Evolutionary conservation across 169 alveolate genomes (phyloP), one percentile per base, ranked within the genome.

Genomic region (Eimeria acervulina): DNA sequence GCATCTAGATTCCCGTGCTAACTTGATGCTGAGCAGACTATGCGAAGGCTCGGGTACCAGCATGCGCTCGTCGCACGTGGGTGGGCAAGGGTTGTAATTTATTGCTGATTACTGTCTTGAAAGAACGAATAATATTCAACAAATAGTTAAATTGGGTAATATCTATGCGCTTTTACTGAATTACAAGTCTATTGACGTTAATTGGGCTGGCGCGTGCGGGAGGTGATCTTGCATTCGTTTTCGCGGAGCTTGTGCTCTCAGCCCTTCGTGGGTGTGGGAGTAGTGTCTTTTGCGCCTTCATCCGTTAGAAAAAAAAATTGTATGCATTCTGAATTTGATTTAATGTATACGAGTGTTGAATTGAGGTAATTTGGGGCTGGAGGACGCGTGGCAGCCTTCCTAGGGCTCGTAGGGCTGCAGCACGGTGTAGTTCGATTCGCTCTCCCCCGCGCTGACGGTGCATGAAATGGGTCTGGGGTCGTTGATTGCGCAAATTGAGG

Each of bases 371-470:
- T 78, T 40, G 89, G 89, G 89, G 66, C 63, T 40, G 89, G 42
- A 52, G 91, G 55, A 31, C 91, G 76, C 40, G 91, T 33, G 72
- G 91, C 91, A 83, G 74, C 91, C 74, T 44, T 47, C 72, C 74
- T 36, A 42, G 68, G 66, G 72, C 81, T 70, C 81, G 51, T 70
- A 70, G 81, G 81, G 81, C 81, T 70, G 81, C 81, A 70, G 81
- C 81, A 70, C 81, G 81, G 81, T 70, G 81, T 70, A 70, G 81
- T 70, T 70, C 81, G 81, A 70, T 70, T 70, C 81, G 81, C 81
- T 70, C 81, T 70, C 81, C 81, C 81, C 81, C 81, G 81, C 81
- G 81, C 81, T 70, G 81, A 28, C 81, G 81, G 81, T 70, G 81
- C 81, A 70, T 70, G 81, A 70, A 70, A 70, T 70, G 81, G 81